Evolutionary conservation across 164 flowering plant genomes (phyloP), one percentile per base, ranked within the genome.

Genomic region (Protea cynaroides): DNA sequence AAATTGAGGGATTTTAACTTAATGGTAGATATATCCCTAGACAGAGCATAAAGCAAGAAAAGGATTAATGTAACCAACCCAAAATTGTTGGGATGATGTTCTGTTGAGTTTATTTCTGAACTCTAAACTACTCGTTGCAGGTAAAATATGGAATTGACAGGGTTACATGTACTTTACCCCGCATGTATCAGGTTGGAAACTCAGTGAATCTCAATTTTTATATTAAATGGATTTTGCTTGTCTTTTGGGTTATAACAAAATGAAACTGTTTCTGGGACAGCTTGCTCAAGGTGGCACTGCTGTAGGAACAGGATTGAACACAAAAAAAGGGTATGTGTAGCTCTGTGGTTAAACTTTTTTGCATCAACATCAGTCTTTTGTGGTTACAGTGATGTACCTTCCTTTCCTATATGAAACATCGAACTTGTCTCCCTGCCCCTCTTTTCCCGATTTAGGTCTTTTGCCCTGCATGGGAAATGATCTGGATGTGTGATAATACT

Each of bases 211-310:
- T 29, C 34, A 29, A 2, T 29, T 29, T 29, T 61, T 49, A 9
- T 19, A 13, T 49, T 34, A 8, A 25, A 37, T 62, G 15, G 15
- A n/a, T 43, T 55, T 65, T 67, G 67, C 49, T 64, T 37, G 25
- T 55, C 49, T 46, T 61, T 49, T 43, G 17, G 61, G 55, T 56
- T 70, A 70, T 81, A 53, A 81, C 56, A 24, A 15, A 17, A 57
- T 43, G 34, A 66, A 60, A 25, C 21, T 69, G n/a, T 76, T 38
- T 4, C 63, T 43, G 73, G 69, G 37, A 73, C 86, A 94, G 99
- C 92, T 94, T 74, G 99, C 99, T 64, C 99, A 94, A 70, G 99
- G 99, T 72, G 99, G 99, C 54, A 94, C 99, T 76, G 99, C 99
- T 63, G 97, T 94, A 10, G 99, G 99, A 60, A 94, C 97, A 68